Conservation (phyloP, 179 eudicot species). For the Drosera spatulata region DNA sequence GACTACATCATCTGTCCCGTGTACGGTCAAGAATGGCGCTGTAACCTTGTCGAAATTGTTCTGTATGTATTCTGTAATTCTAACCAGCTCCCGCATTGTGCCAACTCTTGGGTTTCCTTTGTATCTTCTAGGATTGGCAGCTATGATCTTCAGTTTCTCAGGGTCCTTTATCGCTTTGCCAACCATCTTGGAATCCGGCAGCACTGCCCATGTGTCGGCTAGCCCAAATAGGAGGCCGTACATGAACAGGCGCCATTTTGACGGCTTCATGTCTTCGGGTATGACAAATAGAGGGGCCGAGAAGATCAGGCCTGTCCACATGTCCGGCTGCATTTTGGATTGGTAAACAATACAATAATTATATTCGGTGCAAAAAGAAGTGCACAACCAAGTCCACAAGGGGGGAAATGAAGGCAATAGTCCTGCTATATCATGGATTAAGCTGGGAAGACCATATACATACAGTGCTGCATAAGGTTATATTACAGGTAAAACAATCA, state of each 20-base stretch:
- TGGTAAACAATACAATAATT: too few species aligned
- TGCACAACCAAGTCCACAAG: too few species aligned
- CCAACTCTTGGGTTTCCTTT: conserved; percentile 56
- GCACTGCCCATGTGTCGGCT: conserved; percentile 60
- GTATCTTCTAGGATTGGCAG: conserved; percentile 48
- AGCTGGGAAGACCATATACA: too few species aligned
- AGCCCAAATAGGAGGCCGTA: conserved; percentile 48
- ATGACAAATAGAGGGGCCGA: conserved; percentile 58
- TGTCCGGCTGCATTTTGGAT: conserved; percentile 8
- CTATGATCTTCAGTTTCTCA: conserved; percentile 53
- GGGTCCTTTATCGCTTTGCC: conserved; percentile 55
- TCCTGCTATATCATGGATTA: too few species aligned
- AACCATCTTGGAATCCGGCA: conserved; percentile 61
- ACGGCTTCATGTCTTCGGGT: conserved; percentile 45
- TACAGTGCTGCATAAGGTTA: too few species aligned
- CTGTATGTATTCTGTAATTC: conserved; percentile 43
- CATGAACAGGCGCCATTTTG: conserved; percentile 29
- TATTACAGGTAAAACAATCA: too few species aligned
- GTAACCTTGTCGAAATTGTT: conserved; percentile 43
- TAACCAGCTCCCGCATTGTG: conserved; percentile 51
- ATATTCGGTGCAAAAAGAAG: too few species aligned
- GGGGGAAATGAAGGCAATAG: too few species aligned
- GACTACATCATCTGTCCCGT: conserved; percentile 51
- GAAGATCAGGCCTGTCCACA: conserved; percentile 58
- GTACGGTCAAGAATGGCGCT: conserved; percentile 39